Percentiles rank a stretch among this genome's conserved stretches.
Evolutionary conservation across 176 grass and related monocot genomes (phyloP).

Genomic region (Hordeum marinum): DNA sequence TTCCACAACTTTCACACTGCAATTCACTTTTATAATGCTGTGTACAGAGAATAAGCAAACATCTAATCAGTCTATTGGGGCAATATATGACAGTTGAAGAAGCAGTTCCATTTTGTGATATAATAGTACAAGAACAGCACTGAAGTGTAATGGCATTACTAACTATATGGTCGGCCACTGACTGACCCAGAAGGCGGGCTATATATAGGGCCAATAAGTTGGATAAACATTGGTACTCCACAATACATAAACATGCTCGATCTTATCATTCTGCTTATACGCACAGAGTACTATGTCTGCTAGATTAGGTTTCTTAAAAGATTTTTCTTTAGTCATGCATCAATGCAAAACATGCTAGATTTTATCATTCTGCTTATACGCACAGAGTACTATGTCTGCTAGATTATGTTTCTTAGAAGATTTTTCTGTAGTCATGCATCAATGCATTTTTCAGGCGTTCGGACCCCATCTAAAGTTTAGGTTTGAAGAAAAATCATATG

Average conservation of each 20-base stretch:
- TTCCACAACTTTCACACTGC: constrained; percentile 72
- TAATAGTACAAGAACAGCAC: background rate
- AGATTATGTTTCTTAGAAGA: background rate
- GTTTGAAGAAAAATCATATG: background rate
- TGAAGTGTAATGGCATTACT: background rate
- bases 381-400: background rate
- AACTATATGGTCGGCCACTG: background rate
- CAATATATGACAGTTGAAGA: background rate
- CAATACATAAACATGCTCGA: constrained; percentile 6
- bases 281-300: background rate
- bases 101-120: background rate
- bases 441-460: no score
- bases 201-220: background rate
- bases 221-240: background rate
- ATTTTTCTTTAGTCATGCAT: background rate
- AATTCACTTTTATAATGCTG: constrained; percentile 48
- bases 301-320: background rate
- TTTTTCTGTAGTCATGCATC: background rate
- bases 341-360: no score
- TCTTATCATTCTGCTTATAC: constrained; percentile 8
- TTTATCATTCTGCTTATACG: constrained; percentile 3
- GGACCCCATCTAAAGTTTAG: no score
- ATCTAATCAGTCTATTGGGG: constrained; percentile 17
- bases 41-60: constrained; percentile 18
- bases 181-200: background rate